A percentile compares a stretch with the other conserved stretches of the same genome.
phyloP scores from a whole-genome alignment of 1,284 basidiomycete species.

The Pseudozyma pruni region DNA sequence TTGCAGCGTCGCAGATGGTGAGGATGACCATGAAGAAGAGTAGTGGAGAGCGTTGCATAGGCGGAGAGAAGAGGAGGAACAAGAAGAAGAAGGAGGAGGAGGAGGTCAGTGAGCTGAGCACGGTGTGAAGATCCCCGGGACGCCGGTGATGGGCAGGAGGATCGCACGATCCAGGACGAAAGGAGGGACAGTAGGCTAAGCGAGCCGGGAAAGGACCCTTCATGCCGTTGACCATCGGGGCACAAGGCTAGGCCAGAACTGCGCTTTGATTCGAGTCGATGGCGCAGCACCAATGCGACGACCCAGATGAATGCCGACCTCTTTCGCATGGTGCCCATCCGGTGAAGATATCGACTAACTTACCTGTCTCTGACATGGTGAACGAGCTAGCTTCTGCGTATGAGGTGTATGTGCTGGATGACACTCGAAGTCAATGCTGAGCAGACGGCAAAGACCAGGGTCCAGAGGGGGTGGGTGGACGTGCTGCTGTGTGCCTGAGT shows the following conservation, averaged over 20 bases:
- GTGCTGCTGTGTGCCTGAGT: too few relatives aligned
- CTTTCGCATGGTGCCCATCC: background rate
- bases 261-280: background rate
- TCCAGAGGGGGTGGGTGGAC: background rate
- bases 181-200: background rate
- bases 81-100: background rate
- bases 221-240: background rate
- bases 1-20: background rate
- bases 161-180: conserved; percentile 20
- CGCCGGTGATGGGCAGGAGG: conserved; percentile 4
- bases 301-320: background rate
- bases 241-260: background rate
- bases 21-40: background rate
- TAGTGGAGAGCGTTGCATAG: background rate
- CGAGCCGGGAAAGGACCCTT: background rate
- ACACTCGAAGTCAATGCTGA: too few relatives aligned
- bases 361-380: conserved; percentile 38
- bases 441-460: background rate
- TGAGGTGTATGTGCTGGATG: background rate
- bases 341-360: conserved; percentile 1
- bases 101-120: conserved; percentile 1
- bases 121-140: background rate
- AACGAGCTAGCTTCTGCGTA: too few relatives aligned
- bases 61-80: background rate
- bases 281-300: background rate